phyloP scores from a whole-genome alignment of 2,329 filamentous ascomycete genomes.

The Apiospora koreana region DNA sequence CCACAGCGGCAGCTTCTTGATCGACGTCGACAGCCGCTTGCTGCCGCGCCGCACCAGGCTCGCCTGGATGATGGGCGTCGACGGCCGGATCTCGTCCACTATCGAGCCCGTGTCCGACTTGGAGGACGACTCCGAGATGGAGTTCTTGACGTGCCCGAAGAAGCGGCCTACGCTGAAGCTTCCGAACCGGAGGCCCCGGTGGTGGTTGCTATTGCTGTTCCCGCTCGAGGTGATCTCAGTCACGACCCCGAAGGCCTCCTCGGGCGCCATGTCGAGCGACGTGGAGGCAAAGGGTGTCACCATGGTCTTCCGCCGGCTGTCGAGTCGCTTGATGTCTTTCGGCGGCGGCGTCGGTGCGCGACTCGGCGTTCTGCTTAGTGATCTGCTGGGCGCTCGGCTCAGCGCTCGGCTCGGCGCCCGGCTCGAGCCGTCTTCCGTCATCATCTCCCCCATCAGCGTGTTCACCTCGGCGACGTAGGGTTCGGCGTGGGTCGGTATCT shows the following conservation, averaged over 20 bases:
- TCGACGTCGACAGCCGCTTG: slow-evolving; percentile 32
- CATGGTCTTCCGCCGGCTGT: slow-evolving; percentile 26
- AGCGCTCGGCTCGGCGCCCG: slow-evolving; percentile 31
- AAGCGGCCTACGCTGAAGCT: slow-evolving; percentile 22
- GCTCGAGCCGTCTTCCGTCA: slow-evolving; percentile 20
- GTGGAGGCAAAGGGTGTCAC: slow-evolving; percentile 25
- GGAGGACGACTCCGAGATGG: slow-evolving; percentile 23
- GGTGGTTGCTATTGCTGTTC: not conserved
- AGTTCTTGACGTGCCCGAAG: slow-evolving; percentile 27
- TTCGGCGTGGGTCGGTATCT: slow-evolving; percentile 17
- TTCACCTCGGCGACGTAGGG: slow-evolving; percentile 29
- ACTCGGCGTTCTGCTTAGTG: slow-evolving; percentile 21
- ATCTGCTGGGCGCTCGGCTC: not conserved
- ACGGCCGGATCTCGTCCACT: slow-evolving; percentile 17
- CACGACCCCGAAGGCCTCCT: slow-evolving; percentile 24
- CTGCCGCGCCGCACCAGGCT: slow-evolving; percentile 31
- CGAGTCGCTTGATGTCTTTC: slow-evolving; percentile 32
- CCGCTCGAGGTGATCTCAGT: slow-evolving; percentile 27
- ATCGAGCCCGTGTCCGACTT: not conserved
- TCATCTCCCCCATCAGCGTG: slow-evolving; percentile 27
- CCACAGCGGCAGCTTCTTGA: slow-evolving; percentile 35
- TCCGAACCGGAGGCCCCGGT: slow-evolving; percentile 8
- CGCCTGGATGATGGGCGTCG: slow-evolving; percentile 29
- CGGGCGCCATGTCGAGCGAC: slow-evolving; percentile 15
- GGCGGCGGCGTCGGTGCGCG: slow-evolving; percentile 35